Conservation (phyloP, 1,284 basidiomycete genomes). For the Ganoderma resinaceum region DNA sequence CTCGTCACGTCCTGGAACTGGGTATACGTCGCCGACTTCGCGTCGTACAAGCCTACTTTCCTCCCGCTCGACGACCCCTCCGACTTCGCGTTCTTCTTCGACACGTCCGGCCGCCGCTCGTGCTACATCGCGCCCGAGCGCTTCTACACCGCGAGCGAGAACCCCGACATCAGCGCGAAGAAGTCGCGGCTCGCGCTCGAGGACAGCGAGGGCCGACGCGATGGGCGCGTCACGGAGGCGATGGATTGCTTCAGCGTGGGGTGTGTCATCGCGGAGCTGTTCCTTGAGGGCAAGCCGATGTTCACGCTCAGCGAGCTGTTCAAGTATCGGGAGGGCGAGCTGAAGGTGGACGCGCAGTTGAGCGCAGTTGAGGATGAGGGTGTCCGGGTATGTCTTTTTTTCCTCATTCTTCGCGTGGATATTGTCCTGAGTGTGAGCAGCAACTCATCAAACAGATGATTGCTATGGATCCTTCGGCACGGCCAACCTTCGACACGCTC, state of each 20-base stretch:
- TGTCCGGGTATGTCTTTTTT: conserved; percentile 71
- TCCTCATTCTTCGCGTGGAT: background rate
- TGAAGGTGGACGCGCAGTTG: conserved; percentile 80
- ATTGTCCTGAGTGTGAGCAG: conserved; percentile 47
- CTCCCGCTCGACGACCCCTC: conserved; percentile 97
- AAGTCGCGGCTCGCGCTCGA: conserved; percentile 58
- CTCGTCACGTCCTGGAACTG: conserved; percentile 97
- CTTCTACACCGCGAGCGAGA: conserved; percentile 82
- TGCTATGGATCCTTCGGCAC: conserved; percentile 74
- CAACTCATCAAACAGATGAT: conserved; percentile 92
- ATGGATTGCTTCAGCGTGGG: conserved; percentile 99
- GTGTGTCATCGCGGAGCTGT: conserved; percentile 96
- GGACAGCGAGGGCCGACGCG: conserved; percentile 54
- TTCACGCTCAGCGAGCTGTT: conserved; percentile 97
- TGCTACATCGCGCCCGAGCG: conserved; percentile 98
- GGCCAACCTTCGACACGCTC: conserved; percentile 88
- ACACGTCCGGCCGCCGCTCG: conserved; percentile 91
- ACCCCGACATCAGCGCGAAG: conserved; percentile 74
- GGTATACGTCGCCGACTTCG: conserved; percentile 96
- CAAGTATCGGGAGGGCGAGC: conserved; percentile 91
- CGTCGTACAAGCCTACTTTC: conserved; percentile 95
- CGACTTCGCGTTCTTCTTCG: conserved; percentile 98
- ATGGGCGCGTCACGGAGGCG: conserved; percentile 89
- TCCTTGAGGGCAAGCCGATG: conserved; percentile 92
- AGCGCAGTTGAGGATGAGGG: conserved; percentile 81